Evolutionary conservation across 1,284 basidiomycete species (phyloP).

Genomic region (Leccinum variabile): DNA sequence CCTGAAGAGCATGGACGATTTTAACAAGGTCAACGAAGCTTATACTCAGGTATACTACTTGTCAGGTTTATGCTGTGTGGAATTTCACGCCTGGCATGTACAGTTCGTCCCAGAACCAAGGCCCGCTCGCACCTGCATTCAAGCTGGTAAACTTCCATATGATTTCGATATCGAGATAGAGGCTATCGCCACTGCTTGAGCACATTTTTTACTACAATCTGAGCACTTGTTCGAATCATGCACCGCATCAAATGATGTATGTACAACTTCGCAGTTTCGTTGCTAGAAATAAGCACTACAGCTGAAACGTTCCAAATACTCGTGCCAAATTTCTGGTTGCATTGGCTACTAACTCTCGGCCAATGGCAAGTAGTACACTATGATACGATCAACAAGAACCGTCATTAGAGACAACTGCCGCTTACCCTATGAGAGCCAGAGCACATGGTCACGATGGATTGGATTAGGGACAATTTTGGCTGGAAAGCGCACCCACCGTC

Average conservation of each 20-base stretch:
- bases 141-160: slow-evolving; percentile 73
- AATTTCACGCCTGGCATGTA: slow-evolving; percentile 2
- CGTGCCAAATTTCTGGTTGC: slow-evolving; percentile 39
- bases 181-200: slow-evolving; percentile 54
- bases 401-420: slow-evolving; percentile 1
- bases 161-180: slow-evolving; percentile 82
- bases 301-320: slow-evolving; percentile 30
- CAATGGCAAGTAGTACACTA: slow-evolving; percentile 36
- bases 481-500: slow-evolving; percentile 40
- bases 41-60: slow-evolving; percentile 46
- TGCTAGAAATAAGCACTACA: slow-evolving; percentile 3
- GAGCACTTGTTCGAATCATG: background rate
- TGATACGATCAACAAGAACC: slow-evolving; percentile 18
- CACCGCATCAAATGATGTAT: slow-evolving; percentile 1
- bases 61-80: background rate
- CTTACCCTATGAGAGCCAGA: slow-evolving; percentile 26
- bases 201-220: background rate
- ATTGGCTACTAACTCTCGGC: slow-evolving; percentile 44
- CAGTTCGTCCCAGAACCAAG: slow-evolving; percentile 60
- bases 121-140: slow-evolving; percentile 78
- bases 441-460: slow-evolving; percentile 15
- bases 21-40: slow-evolving; percentile 54
- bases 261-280: background rate
- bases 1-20: slow-evolving; percentile 58
- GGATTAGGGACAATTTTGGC: slow-evolving; percentile 6